Evolutionary conservation across 2,329 filamentous ascomycete species (phyloP), one percentile per base, ranked within the genome.

Genomic region (Claviceps quebecensis): DNA sequence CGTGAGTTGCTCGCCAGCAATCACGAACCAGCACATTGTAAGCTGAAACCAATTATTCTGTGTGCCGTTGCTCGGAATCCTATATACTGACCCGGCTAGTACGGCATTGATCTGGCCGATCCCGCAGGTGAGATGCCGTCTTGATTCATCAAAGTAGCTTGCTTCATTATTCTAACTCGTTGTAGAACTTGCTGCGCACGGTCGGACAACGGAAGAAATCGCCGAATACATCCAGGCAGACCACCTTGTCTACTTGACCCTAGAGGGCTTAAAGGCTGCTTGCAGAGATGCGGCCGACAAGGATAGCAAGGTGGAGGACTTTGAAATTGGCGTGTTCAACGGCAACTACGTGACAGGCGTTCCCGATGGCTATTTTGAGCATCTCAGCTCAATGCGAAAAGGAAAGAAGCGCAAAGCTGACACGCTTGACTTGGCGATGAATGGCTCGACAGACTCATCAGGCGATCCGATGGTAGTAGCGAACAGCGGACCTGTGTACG

Each of bases 311-410:
- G 63, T 78, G 59, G 73, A 73, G 8, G 73, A 83, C 51, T 96
- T 96, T 58, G 91, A 97, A 64, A 82, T 94, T 2, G 90, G 91
- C 50, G 90, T 96, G 8, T 96, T 97, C 71, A 88, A 83, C 62
- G 91, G 91, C 45, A 80, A 82, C 56, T 96, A 96, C 67, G 75
- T 87, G 55, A 96, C 91, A 0, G 80, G 81, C 0, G 85, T 96
- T 1, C 78, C 84, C 1, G 76, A 82, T 6, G 82, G 78, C 39
- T 96, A 96, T 69, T 93, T 96, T 58, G 80, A 87, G 57, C 86
- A 88, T 60, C 73, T 94, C 5, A 83, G 87, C 67, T 72, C 76
- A 53, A 68, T 89, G 17, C 76, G 87, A 65, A 83, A 78, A 29
- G 37, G 38, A 5, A 50, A 52, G 23, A 26, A 36, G 22, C 29